A percentile compares a stretch with the other conserved stretches of the same genome.
Evolutionary conservation across 257 asterid species (phyloP).

Genomic region (Craterostigma plantagineum): DNA sequence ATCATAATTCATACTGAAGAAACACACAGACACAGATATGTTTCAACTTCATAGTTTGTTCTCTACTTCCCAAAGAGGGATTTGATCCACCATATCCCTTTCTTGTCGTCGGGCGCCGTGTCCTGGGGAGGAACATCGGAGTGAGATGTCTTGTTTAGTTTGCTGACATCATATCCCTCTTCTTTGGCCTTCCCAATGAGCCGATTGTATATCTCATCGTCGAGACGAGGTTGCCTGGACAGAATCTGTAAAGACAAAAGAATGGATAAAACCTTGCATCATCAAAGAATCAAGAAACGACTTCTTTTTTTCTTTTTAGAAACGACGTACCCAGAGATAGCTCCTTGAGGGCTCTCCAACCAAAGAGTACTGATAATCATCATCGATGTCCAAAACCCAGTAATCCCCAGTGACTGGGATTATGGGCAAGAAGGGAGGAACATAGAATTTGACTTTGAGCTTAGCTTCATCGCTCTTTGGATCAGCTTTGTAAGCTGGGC

Average conservation of each 20-base stretch:
- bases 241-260: constrained; percentile 27
- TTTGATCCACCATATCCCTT: constrained; percentile 1
- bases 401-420: constrained; percentile 42
- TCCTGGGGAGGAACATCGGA: constrained; percentile 35
- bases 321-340: constrained; percentile 54
- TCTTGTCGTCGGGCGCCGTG: constrained; percentile 2
- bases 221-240: constrained; percentile 30
- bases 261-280: background rate
- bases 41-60: no score
- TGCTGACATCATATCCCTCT: constrained; percentile 63
- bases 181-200: constrained; percentile 43
- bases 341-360: constrained; percentile 54
- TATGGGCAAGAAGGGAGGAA: constrained; percentile 47
- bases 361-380: constrained; percentile 31
- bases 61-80: constrained; percentile 1
- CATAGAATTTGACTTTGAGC: constrained; percentile 36
- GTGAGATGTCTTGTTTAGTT: constrained; percentile 50
- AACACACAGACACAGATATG: no score
- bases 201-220: constrained; percentile 30
- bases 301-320: no score
- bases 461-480: constrained; percentile 51
- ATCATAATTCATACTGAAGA: no score
- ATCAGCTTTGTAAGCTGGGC: constrained; percentile 46
- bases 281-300: no score
- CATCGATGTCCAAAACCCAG: constrained; percentile 41